Evolutionary conservation across 495 filamentous ascomycete species (phyloP).

Genomic region (Trichoderma erinaceum): DNA sequence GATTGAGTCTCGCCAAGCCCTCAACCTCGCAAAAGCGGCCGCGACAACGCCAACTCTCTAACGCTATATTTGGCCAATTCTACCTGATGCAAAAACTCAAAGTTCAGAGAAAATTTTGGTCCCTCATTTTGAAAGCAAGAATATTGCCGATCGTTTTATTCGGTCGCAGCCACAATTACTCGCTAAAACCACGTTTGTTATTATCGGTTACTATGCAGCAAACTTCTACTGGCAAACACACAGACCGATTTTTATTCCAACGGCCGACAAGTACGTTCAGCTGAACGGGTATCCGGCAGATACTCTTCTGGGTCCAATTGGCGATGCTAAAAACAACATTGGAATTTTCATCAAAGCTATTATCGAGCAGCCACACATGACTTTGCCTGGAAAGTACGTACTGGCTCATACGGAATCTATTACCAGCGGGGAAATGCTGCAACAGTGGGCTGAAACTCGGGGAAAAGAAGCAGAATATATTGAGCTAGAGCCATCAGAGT

Average conservation of each 20-base stretch:
- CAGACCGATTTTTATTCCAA: slow-evolving; percentile 26
- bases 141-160: slow-evolving; percentile 33
- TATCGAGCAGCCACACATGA: slow-evolving; percentile 31
- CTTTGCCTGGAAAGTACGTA: slow-evolving; percentile 28
- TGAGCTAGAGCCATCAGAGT: slow-evolving; percentile 23
- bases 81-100: slow-evolving; percentile 24
- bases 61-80: slow-evolving; percentile 47
- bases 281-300: slow-evolving; percentile 26
- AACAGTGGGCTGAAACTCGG: slow-evolving; percentile 31
- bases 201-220: slow-evolving; percentile 30
- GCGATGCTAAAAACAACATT: slow-evolving; percentile 34
- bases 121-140: slow-evolving; percentile 39
- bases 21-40: slow-evolving; percentile 49
- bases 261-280: slow-evolving; percentile 27
- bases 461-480: slow-evolving; percentile 26
- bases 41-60: slow-evolving; percentile 36
- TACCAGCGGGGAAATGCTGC: slow-evolving; percentile 31
- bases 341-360: slow-evolving; percentile 34
- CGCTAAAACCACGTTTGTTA: slow-evolving; percentile 36
- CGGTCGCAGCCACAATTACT: slow-evolving; percentile 23
- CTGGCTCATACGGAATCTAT: slow-evolving; percentile 24
- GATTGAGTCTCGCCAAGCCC: slow-evolving; percentile 50
- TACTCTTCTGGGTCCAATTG: slow-evolving; percentile 33
- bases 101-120: slow-evolving; percentile 26
- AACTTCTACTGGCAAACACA: slow-evolving; percentile 31